A percentile compares a stretch with the other conserved stretches of the same genome.
Conservation (phyloP, 345 rosid genomes). For the Anacardium occidentale region DNA sequence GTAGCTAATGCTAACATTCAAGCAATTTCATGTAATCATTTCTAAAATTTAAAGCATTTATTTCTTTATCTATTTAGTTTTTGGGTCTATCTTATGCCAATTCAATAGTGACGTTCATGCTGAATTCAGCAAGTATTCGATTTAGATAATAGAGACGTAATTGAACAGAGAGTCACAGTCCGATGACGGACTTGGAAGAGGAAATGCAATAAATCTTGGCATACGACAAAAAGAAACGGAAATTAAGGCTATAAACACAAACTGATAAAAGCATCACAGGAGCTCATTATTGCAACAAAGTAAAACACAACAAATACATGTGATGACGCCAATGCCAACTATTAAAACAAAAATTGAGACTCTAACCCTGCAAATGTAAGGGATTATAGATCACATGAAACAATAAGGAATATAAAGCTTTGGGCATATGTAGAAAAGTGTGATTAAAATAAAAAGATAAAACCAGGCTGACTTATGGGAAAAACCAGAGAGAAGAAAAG, state of each 20-base stretch:
- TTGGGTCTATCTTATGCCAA: background rate
- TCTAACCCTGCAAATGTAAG: background rate
- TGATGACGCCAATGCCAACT: slow-evolving; percentile 24
- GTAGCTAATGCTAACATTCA: background rate
- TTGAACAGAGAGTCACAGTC: background rate
- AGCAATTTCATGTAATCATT: slow-evolving; percentile 12
- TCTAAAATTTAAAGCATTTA: background rate
- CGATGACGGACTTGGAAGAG: too few species aligned
- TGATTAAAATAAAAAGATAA: too few species aligned
- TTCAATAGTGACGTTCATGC: too few species aligned
- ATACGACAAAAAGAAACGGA: background rate
- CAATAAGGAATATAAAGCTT: slow-evolving; percentile 11
- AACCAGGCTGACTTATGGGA: slow-evolving; percentile 29
- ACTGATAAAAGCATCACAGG: slow-evolving; percentile 4
- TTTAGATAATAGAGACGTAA: background rate
- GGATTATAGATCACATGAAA: too few species aligned
- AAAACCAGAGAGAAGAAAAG: slow-evolving; percentile 11
- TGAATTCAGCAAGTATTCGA: background rate
- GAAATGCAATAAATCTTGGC: background rate
- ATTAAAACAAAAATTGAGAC: slow-evolving; percentile 6
- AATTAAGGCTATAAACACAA: background rate
- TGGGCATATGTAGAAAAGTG: background rate
- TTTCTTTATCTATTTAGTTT: background rate
- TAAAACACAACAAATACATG: slow-evolving; percentile 2
- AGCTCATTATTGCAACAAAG: background rate